Evolutionary conservation across 768 basidiomycete species (phyloP), one percentile per base, ranked within the genome.

Genomic region (Termitomyces sp.): DNA sequence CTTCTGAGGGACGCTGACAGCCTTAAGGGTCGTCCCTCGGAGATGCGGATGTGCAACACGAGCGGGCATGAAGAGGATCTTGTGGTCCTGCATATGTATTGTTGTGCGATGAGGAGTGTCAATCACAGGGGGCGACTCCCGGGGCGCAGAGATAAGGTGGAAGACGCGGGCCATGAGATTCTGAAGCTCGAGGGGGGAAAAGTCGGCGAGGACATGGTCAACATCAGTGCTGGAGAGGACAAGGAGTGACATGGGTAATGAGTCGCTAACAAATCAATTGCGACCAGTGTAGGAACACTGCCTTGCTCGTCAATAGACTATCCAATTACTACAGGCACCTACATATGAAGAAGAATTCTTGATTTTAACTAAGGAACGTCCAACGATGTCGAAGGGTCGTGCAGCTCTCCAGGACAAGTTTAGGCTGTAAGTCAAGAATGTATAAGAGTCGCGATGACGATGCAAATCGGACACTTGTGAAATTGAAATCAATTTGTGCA

Each of bases 11-110:
- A 93, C 78, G 29, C 84, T 87, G 3, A 92, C 93, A n/a, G 92
- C 80, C 70, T 97, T 95, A 59, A 92, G 76, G 3, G 87, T 73
- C 1, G 88, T 87, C 2, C 84, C 85, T 8, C 68, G 63, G 13
- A 69, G 59, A 3, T 49, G 31, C 6, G 57, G 52, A 20, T 61
- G 28, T 24, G 28, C 67, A 10, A 87, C 75, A 26, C 87, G 81
- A 7, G 90, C 83, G 2, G 94, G 92, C 94, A 96, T 96, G 70
- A 93, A 89, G 2, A 97, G 75, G 0, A 81, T 75, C 1, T 78
- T 86, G 62, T 92, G 84, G 44, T 77, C 74, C 8, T 69, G 64
- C 51, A 79, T 83, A 0, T 75, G 72, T 12, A 94, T 67, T 0
- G 76, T 70, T 0, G 79, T 81, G 50, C 93, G 79, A 54, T 82